Conservation (phyloP, 805 yeast genomes). For the Saccharomycopsis sp. region DNA sequence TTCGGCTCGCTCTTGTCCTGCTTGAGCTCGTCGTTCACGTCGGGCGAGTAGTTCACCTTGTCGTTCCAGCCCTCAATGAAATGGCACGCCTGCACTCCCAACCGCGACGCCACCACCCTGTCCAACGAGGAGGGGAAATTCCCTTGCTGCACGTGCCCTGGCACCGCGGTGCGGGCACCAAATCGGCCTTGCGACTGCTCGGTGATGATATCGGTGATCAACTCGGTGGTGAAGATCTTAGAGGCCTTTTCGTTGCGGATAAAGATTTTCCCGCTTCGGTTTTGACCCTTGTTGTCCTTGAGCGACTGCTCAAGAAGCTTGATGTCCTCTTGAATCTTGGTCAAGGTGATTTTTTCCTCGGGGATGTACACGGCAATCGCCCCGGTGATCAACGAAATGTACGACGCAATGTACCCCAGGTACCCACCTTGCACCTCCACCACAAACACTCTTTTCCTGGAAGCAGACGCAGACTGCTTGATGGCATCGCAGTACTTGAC, state of each 20-base stretch:
- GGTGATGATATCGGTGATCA: constrained; percentile 74
- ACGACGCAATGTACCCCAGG: constrained; percentile 88
- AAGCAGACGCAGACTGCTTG: constrained; percentile 89
- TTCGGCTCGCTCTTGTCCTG: constrained; percentile 33
- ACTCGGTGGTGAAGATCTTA: constrained; percentile 67
- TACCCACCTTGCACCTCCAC: constrained; percentile 98
- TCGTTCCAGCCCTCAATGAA: constrained; percentile 64
- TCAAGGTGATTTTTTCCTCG: constrained; percentile 65
- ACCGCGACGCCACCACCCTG: constrained; percentile 80
- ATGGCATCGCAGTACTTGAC: constrained; percentile 91
- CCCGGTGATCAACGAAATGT: constrained; percentile 77
- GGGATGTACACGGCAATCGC: constrained; percentile 90
- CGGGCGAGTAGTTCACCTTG: constrained; percentile 26
- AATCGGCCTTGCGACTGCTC: constrained; percentile 69
- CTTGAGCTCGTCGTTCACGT: constrained; percentile 15
- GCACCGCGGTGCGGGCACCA: constrained; percentile 90
- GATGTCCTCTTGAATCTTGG: constrained; percentile 68
- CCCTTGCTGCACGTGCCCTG: constrained; percentile 98
- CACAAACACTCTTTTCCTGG: constrained; percentile 89
- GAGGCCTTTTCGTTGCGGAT: constrained; percentile 55
- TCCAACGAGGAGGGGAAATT: constrained; percentile 92
- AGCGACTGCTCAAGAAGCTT: constrained; percentile 58
- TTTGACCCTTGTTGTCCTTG: constrained; percentile 55
- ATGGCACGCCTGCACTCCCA: constrained; percentile 82
- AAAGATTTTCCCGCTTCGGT: constrained; percentile 69